A percentile compares a stretch with the other conserved stretches of the same genome.
Conservation (phyloP, 2,329 filamentous ascomycete genomes). For the Microdochium paspali region DNA sequence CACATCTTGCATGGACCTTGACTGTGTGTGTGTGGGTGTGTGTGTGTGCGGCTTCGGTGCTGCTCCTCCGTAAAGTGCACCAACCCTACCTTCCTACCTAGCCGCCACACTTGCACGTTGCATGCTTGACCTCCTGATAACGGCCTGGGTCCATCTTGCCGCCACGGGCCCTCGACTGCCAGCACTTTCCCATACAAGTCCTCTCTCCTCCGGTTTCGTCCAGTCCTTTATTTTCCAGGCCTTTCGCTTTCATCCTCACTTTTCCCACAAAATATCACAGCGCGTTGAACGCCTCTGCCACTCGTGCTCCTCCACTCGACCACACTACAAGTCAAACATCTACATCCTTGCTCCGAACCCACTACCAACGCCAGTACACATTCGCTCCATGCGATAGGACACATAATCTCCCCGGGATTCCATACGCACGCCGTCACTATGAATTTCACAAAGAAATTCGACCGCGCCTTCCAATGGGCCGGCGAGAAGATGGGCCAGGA, state of each 20-base stretch:
- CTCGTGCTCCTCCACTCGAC: too few species aligned
- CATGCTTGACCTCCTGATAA: neutral
- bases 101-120: too few species aligned
- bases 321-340: neutral
- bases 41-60: neutral
- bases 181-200: neutral
- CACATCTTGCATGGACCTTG: too few species aligned
- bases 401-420: neutral
- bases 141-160: neutral
- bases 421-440: conserved; percentile 21
- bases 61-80: neutral
- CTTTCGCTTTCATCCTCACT: neutral
- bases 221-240: neutral
- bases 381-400: too few species aligned
- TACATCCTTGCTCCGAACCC: too few species aligned
- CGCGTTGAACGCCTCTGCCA: too few species aligned
- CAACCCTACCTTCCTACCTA: too few species aligned
- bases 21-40: neutral
- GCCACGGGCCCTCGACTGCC: neutral
- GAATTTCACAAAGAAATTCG: conserved; percentile 73
- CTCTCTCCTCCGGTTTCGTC: neutral
- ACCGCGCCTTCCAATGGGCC: conserved; percentile 95
- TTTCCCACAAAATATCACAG: neutral
- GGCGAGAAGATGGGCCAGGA: conserved; percentile 93
- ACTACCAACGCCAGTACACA: too few species aligned